Evolutionary conservation across 352 stramenopile genomes (phyloP), one percentile per base, ranked within the genome.

Genomic region (Phytophthora sojae): DNA sequence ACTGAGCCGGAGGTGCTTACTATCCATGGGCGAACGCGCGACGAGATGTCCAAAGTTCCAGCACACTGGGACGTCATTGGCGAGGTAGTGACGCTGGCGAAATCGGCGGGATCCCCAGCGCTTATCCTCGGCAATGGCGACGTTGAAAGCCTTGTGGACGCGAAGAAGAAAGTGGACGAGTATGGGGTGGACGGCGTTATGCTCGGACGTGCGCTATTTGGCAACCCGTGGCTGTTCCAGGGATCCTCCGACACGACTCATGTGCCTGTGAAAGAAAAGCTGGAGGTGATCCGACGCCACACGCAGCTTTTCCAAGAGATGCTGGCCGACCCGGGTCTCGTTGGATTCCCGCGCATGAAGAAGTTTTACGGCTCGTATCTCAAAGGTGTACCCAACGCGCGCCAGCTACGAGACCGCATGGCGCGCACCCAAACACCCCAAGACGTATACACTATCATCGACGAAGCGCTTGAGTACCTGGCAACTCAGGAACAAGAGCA

Each of bases 11-110:
- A 92, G 45, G 88, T 90, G 39, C 72, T 96, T 23, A 96, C 86
- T 45, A 81, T 96, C 55, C 88, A 94, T 65, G 88, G 86, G 11
- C 77, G 88, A 23, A 96, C 85, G 4, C 83, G 86, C 12, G 82
- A 93, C 59, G 88, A 96, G 50, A 94, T 96, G 86, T 96, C 88
- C 23, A 90, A 90, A 37, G 85, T 90, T 21, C 85, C 88, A 29
- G 86, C 85, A 14, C 88, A 95, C 66, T 95, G 88, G 88, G 88
- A 95, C 53, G 77, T 87, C 17, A 95, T 94, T 52, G 86, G 88
- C 5, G 82, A 96, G 7, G 67, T 94, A n/a, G 85, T 79, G 29
- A 69, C 74, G 25, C 50, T 96, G 26, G 81, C 85, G 5, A 86
- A 81, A 44, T 75, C 80, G 14, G 62, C 58, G 7, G 81, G 82